phyloP scores from a whole-genome alignment of 2,329 filamentous ascomycete genomes.

The Calycina marina region DNA sequence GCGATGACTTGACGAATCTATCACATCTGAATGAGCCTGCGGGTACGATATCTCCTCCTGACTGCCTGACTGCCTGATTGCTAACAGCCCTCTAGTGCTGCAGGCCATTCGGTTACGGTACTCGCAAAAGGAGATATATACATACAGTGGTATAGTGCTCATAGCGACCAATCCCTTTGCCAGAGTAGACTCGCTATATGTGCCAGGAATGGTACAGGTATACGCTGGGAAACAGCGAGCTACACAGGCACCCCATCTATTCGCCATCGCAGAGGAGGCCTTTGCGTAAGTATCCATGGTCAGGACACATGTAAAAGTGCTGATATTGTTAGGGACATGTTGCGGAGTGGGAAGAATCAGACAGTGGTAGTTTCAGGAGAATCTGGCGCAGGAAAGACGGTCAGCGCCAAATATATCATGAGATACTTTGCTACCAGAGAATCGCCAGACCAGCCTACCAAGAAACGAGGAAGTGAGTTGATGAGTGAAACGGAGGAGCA shows the following conservation, averaged over 20 bases:
- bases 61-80: constrained; percentile 1
- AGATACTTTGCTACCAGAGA: constrained; percentile 97
- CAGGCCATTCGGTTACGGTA: constrained; percentile 97
- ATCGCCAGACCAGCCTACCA: constrained; percentile 71
- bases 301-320: constrained; percentile 10
- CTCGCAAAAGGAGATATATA: constrained; percentile 98
- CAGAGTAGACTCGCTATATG: constrained; percentile 92
- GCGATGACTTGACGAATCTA: constrained; percentile 91
- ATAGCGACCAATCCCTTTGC: constrained; percentile 98
- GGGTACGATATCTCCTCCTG: constrained; percentile 40
- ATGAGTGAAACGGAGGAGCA: constrained; percentile 99
- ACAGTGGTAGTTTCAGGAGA: constrained; percentile 98
- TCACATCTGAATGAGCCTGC: constrained; percentile 98
- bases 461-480: constrained; percentile 57
- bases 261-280: constrained; percentile 96
- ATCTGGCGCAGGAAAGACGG: constrained; percentile 96
- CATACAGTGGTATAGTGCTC: constrained; percentile 95
- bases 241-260: constrained; percentile 93
- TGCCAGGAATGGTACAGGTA: constrained; percentile 98
- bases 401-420: constrained; percentile 99
- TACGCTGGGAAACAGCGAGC: constrained; percentile 95
- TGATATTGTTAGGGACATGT: constrained; percentile 67
- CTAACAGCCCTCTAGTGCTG: constrained; percentile 45
- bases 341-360: constrained; percentile 90
- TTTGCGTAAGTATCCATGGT: constrained; percentile 57